Evolutionary conservation across 257 asterid genomes (phyloP).

Genomic region (Solanum rostratum): DNA sequence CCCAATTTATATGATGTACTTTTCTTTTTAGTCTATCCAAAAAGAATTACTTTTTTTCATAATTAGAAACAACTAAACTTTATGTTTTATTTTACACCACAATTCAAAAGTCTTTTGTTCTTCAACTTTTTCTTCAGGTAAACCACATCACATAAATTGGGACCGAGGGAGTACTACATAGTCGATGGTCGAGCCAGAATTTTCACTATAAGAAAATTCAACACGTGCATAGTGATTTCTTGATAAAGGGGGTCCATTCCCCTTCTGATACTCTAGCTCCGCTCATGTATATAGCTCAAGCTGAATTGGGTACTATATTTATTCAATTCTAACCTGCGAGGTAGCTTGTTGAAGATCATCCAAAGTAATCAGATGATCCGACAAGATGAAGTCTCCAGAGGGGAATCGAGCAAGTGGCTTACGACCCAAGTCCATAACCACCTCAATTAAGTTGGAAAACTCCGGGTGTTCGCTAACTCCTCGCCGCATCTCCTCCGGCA

Average conservation of each 20-base stretch:
- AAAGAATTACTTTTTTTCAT: neutral
- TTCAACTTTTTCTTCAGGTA: neutral
- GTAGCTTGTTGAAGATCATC: conserved; percentile 66
- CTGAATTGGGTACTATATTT: neutral
- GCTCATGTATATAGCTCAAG: neutral
- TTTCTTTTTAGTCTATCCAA: neutral
- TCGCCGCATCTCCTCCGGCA: conserved; percentile 84
- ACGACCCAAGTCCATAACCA: conserved; percentile 94
- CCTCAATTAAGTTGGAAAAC: conserved; percentile 64
- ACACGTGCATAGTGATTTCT: neutral
- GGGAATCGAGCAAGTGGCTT: conserved; percentile 93
- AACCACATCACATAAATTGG: neutral
- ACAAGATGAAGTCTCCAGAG: conserved; percentile 74
- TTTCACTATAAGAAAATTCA: neutral
- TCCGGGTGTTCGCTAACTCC: conserved; percentile 63
- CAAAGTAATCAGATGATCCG: conserved; percentile 51
- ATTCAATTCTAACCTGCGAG: conserved; percentile 35
- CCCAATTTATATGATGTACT: neutral
- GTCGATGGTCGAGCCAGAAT: neutral
- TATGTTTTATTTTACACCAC: neutral
- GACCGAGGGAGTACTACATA: neutral
- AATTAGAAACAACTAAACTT: neutral
- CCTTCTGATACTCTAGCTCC: neutral
- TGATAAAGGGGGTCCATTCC: neutral
- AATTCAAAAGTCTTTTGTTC: neutral